Conservation (phyloP, 1,284 basidiomycete species). For the Schizophyllum commune region DNA sequence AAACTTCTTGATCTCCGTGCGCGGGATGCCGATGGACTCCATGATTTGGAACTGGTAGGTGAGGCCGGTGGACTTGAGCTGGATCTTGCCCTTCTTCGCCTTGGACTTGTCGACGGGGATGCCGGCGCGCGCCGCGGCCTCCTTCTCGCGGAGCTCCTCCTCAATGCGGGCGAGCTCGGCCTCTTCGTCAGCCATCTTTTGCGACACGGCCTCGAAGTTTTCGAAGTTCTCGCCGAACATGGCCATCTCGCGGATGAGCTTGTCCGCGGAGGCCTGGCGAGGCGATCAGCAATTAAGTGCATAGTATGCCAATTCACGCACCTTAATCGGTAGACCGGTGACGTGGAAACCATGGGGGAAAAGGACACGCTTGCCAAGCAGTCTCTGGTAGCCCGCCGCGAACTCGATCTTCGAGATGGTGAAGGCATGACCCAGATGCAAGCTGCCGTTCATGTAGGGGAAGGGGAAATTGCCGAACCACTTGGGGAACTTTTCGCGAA, state of each 20-base stretch:
- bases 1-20: constrained; percentile 90
- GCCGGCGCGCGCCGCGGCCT: constrained; percentile 25
- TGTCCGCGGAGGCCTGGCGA: constrained; percentile 84
- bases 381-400: constrained; percentile 89
- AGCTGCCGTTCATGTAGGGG: constrained; percentile 98
- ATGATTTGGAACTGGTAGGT: constrained; percentile 99
- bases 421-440: constrained; percentile 97
- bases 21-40: constrained; percentile 87
- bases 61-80: constrained; percentile 89
- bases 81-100: constrained; percentile 94
- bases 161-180: constrained; percentile 21
- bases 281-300: background rate
- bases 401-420: constrained; percentile 99
- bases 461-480: constrained; percentile 96
- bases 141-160: constrained; percentile 37
- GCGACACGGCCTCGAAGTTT: constrained; percentile 46
- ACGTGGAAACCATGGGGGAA: constrained; percentile 97
- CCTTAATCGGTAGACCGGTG: constrained; percentile 99
- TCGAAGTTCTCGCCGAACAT: constrained; percentile 92
- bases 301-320: constrained; percentile 28
- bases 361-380: constrained; percentile 91
- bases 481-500: constrained; percentile 79
- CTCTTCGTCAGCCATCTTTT: constrained; percentile 32
- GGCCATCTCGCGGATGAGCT: constrained; percentile 96
- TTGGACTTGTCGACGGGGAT: constrained; percentile 59